Conservation (phyloP, 2,329 filamentous ascomycete genomes). For the Verticillium nubilum region DNA sequence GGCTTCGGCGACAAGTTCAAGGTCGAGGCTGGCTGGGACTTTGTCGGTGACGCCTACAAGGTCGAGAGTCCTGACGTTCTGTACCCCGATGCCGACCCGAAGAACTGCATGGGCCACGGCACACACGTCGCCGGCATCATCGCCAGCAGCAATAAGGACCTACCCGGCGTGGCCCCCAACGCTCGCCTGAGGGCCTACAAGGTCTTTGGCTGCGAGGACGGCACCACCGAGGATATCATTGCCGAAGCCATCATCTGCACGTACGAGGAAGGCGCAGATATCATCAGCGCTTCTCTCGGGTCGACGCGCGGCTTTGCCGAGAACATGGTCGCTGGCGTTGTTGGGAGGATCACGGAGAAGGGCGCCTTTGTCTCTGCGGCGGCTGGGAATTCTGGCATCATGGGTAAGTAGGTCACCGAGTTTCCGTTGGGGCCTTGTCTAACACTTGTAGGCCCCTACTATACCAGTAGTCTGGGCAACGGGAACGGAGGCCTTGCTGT, state of each 20-base stretch:
- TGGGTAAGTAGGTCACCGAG: background rate
- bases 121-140: slow-evolving; percentile 42
- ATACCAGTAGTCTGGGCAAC: slow-evolving; percentile 3
- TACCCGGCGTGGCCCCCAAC: slow-evolving; percentile 32
- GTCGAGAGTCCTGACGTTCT: slow-evolving; percentile 1
- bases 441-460: slow-evolving; percentile 1
- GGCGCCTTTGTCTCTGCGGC: background rate
- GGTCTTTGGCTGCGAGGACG: slow-evolving; percentile 27
- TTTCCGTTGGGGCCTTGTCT: background rate
- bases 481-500: slow-evolving; percentile 2
- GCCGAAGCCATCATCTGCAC: slow-evolving; percentile 35
- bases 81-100: background rate
- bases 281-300: slow-evolving; percentile 17
- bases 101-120: slow-evolving; percentile 27
- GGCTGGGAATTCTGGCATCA: background rate
- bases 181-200: slow-evolving; percentile 33
- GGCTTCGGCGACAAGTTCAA: slow-evolving; percentile 11
- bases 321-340: background rate
- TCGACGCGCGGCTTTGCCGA: background rate
- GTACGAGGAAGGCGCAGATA: slow-evolving; percentile 31
- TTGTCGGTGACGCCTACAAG: slow-evolving; percentile 16
- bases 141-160: slow-evolving; percentile 27
- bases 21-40: slow-evolving; percentile 16
- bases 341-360: background rate
- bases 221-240: slow-evolving; percentile 30